Evolutionary conservation across 208 protist species (phyloP).

Genomic region (Trypanosoma avium): DNA sequence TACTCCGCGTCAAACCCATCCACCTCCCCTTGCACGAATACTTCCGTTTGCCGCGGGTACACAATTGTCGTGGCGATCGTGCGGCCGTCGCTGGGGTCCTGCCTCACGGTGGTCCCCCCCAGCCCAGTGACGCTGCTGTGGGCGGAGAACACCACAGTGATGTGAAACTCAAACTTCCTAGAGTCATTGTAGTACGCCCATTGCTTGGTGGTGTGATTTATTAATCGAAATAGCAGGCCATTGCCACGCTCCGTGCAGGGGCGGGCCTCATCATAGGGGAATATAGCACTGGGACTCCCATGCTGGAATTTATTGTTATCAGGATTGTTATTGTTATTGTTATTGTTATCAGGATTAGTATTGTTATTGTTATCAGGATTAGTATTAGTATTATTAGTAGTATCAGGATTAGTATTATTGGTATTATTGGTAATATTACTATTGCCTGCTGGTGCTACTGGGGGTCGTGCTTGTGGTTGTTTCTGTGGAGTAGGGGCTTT

Average conservation of each 20-base stretch:
- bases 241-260: conserved; percentile 62
- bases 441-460: too few relatives aligned
- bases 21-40: conserved; percentile 70
- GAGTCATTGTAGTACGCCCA: conserved; percentile 88
- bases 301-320: conserved; percentile 13
- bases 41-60: conserved; percentile 46
- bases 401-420: background rate
- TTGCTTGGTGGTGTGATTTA: conserved; percentile 36
- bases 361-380: background rate
- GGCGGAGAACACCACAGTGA: conserved; percentile 58
- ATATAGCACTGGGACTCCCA: conserved; percentile 24
- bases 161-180: conserved; percentile 66
- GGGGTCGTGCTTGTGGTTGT: too few relatives aligned
- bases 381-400: background rate
- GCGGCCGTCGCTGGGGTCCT: conserved; percentile 32
- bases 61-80: conserved; percentile 54
- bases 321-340: background rate
- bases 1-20: conserved; percentile 51
- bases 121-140: conserved; percentile 40
- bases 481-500: too few relatives aligned
- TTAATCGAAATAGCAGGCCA: conserved; percentile 75
- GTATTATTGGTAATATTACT: background rate
- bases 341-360: background rate
- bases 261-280: conserved; percentile 50
- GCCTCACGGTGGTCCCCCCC: conserved; percentile 44